Evolutionary conservation across 257 asterid genomes (phyloP).

Genomic region (Nicotiana obtusifolia): DNA sequence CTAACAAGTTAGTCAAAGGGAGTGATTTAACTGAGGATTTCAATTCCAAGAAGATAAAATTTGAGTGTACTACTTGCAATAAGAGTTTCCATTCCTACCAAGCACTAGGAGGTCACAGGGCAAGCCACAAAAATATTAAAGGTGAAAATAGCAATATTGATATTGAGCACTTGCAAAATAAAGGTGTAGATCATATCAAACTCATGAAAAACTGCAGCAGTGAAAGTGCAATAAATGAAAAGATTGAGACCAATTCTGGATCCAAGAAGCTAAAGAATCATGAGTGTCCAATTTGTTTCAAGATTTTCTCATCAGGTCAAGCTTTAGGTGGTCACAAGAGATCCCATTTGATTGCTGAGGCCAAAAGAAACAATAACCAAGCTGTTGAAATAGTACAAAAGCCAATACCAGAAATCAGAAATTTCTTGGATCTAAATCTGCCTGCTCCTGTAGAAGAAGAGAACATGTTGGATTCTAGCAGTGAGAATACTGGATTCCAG

Average conservation of each 20-base stretch:
- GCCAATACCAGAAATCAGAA: constrained; percentile 37
- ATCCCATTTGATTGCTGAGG: constrained; percentile 51
- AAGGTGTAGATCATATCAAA: background rate
- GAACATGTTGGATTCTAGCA: constrained; percentile 14
- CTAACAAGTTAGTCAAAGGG: constrained; percentile 18
- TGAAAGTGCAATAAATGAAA: constrained; percentile 3
- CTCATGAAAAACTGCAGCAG: background rate
- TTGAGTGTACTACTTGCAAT: constrained; percentile 62
- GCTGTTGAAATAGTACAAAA: constrained; percentile 5
- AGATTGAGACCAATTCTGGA: constrained; percentile 6
- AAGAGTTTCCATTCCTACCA: constrained; percentile 70
- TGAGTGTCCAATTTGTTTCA: constrained; percentile 77
- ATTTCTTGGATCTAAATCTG: constrained; percentile 79
- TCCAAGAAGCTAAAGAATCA: constrained; percentile 38
- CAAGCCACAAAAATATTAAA: constrained; percentile 60
- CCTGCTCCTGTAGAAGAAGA: constrained; percentile 88
- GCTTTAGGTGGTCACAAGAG: constrained; percentile 95
- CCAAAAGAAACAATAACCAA: constrained; percentile 19
- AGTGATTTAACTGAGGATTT: constrained; percentile 2
- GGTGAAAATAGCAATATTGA: background rate
- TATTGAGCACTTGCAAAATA: background rate
- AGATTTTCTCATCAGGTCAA: constrained; percentile 67
- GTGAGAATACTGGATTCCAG: constrained; percentile 27
- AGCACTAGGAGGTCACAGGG: constrained; percentile 91
- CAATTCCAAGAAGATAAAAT: constrained; percentile 27